Base-by-base conservation (phyloP, 2,329 filamentous ascomycete genomes). In the Cryphonectria japonica region DNA sequence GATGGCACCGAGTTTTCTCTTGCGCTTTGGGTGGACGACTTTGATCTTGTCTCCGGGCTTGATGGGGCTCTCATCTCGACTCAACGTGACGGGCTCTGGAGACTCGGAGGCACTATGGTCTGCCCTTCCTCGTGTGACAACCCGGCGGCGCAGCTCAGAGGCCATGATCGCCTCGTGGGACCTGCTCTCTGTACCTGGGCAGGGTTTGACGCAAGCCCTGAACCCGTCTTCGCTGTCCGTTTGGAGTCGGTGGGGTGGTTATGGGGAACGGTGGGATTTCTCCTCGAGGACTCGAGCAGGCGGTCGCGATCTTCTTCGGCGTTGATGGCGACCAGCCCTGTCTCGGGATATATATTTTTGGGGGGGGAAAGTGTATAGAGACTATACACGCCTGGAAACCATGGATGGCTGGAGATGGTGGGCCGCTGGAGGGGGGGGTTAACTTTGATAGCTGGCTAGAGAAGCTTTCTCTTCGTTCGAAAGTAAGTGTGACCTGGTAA, bases 1-100 rank as follows among this genome's bases (percentile, higher is more conserved):
- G 39, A 98, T 92, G 77, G 97, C 89, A 2, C 91, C 91, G 80
- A 89, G 93, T 73, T 91, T 89, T 75, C 93, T 89, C 82, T 95
- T 97, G 74, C 88, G 88, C 67, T 83, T 85, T 75, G 86, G 87
- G 14, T 82, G 79, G 73, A 85, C 78, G 59, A 86, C 78, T 71
- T 84, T 83, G 69, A 85, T 78, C 69, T 82, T 81, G 29, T 80
- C 77, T 57, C 75, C 77, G 41, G 76, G 68, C 57, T 78, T 79
- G 43, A 75, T 76, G 19, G 82, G 78, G 75, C 78, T 81, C 66
- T 80, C 78, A 34, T 82, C 80, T 72, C 77, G 78, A 11, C 77
- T 75, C 3, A 79, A 41, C 26, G 69, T 64, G 43, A 69, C 77
- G 13, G 70, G 61, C 29, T 50, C 63, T 32, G 78, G 73, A 22